A percentile compares a stretch with the other conserved stretches of the same genome.
Evolutionary conservation across 2,329 filamentous ascomycete genomes (phyloP).

Genomic region (Paecilomyces dactylethromorphus): DNA sequence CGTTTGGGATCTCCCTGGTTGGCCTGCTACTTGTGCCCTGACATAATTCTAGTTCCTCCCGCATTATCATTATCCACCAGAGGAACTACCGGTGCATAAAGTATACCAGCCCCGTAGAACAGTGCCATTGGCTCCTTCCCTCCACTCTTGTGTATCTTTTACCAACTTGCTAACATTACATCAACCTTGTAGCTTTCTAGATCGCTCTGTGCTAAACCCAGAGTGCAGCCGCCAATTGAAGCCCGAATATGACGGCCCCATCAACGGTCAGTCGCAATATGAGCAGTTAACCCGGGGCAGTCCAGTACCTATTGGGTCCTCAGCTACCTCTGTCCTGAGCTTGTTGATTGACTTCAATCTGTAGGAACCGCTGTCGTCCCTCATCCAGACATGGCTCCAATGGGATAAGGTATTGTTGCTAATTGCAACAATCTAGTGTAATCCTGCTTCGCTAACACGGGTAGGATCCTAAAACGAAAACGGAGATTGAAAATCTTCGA

Average conservation of each 20-base stretch:
- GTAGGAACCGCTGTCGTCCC: constrained; percentile 27
- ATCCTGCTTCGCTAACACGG: neutral
- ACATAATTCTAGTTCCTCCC: neutral
- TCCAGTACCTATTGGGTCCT: neutral
- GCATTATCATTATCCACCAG: too few relatives aligned
- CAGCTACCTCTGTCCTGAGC: neutral
- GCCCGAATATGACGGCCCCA: neutral
- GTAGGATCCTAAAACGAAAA: constrained; percentile 45
- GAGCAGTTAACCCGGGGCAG: neutral
- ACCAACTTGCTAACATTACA: neutral
- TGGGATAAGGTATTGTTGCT: constrained; percentile 41
- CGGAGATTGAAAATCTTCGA: constrained; percentile 49
- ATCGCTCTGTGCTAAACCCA: neutral
- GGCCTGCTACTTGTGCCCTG: neutral
- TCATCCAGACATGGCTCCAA: constrained; percentile 53
- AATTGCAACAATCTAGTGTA: neutral
- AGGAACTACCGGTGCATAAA: neutral
- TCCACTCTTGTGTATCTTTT: neutral
- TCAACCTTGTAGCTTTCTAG: neutral
- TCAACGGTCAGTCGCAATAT: neutral
- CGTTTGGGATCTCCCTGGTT: neutral
- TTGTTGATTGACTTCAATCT: neutral
- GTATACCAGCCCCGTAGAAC: neutral
- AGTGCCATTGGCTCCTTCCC: neutral
- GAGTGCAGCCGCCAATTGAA: neutral